These are phyloP conservation scores for Marchantia polymorpha DNA, from an alignment of 225 moss, liverwort and hornwort species.

Conservation along the genomic window DNA sequence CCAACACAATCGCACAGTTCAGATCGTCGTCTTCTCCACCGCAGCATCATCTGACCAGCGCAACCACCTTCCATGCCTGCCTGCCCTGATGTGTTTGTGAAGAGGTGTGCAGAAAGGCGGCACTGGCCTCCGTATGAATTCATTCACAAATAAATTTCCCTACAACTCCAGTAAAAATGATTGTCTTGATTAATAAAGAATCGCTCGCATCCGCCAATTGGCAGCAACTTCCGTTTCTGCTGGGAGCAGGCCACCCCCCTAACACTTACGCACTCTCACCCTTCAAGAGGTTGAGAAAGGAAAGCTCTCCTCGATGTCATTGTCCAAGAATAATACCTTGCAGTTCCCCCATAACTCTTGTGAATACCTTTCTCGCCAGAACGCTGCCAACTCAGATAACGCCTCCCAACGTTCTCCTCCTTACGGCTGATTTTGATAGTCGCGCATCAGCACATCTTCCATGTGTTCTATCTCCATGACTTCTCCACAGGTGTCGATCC, in stretches of 20 bases:
- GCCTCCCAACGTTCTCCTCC: slow-evolving; percentile 9
- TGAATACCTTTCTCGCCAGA: slow-evolving; percentile 18
- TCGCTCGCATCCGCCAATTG: slow-evolving; percentile 54
- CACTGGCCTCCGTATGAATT: slow-evolving; percentile 49
- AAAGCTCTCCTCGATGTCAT: slow-evolving; percentile 9
- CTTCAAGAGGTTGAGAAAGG: slow-evolving; percentile 17
- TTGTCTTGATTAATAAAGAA: slow-evolving; percentile 42
- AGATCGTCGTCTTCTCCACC: slow-evolving; percentile 13
- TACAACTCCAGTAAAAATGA: slow-evolving; percentile 48
- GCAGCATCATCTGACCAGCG: neutral
- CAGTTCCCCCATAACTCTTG: slow-evolving; percentile 24
- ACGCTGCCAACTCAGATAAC: slow-evolving; percentile 30
- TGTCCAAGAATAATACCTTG: slow-evolving; percentile 34
- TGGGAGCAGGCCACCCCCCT: slow-evolving; percentile 29
- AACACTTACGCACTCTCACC: slow-evolving; percentile 24
- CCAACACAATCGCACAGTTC: slow-evolving; percentile 26
- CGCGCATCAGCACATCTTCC: slow-evolving; percentile 11
- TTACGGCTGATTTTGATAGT: slow-evolving; percentile 1
- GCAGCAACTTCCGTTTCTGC: slow-evolving; percentile 40
- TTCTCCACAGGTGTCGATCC: slow-evolving; percentile 3
- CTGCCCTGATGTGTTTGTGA: slow-evolving; percentile 17
- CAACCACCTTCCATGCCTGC: slow-evolving; percentile 16
- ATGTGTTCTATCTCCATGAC: neutral
- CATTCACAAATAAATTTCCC: slow-evolving; percentile 56
- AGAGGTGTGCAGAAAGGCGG: slow-evolving; percentile 41